Percentiles rank a stretch among this genome's conserved stretches.
Evolutionary conservation across 177 flowering plant genomes (phyloP).

Genomic region (Vitis hybrid): DNA sequence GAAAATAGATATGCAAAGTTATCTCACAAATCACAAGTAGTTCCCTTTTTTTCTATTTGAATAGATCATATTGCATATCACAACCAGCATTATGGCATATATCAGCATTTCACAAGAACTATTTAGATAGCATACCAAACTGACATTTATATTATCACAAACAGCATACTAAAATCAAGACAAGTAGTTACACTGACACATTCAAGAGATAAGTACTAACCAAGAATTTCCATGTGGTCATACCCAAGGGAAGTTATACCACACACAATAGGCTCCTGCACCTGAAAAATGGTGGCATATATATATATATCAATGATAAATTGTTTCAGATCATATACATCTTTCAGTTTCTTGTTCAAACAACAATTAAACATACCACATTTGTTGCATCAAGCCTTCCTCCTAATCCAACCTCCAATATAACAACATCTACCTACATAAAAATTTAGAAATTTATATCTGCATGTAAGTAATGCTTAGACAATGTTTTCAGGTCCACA

Average conservation of each 20-base stretch:
- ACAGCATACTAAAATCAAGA: background rate
- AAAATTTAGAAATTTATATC: background rate
- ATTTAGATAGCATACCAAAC: too few species aligned
- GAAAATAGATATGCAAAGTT: too few species aligned
- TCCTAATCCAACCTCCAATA: conserved; percentile 97
- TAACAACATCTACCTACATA: conserved; percentile 94
- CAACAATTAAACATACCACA: conserved; percentile 59
- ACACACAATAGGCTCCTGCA: conserved; percentile 80
- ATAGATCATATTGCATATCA: too few species aligned
- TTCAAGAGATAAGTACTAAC: conserved; percentile 48
- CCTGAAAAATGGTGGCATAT: conserved; percentile 50
- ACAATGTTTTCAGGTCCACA: background rate
- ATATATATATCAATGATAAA: background rate
- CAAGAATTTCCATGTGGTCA: conserved; percentile 99
- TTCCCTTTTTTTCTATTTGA: too few species aligned
- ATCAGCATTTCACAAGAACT: too few species aligned
- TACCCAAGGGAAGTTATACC: conserved; percentile 95
- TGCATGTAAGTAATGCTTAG: background rate
- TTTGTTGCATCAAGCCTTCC: conserved; percentile 96
- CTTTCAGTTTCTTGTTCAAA: background rate
- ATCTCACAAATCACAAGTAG: too few species aligned
- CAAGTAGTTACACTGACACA: background rate
- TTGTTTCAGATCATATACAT: too few species aligned
- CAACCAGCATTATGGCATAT: too few species aligned
- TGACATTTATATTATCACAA: too few species aligned